phyloP scores from a whole-genome alignment of 2,329 filamentous ascomycete species.

The Massarina eburnea region DNA sequence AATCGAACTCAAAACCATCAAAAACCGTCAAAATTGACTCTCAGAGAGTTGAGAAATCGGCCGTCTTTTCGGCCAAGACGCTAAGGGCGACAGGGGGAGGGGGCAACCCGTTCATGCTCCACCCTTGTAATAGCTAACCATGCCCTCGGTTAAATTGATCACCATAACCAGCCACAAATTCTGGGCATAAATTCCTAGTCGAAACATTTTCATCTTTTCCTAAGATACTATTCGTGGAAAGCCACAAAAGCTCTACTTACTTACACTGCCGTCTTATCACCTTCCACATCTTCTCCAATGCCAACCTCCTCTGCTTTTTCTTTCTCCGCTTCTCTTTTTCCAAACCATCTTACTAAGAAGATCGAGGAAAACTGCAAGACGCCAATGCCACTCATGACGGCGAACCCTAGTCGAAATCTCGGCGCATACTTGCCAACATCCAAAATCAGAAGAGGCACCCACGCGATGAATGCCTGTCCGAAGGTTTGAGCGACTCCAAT shows the following conservation, averaged over 20 bases:
- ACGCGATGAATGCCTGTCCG: constrained; percentile 49
- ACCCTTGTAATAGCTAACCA: not conserved
- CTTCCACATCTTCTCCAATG: not conserved
- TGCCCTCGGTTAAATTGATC: not conserved
- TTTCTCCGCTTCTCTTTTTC: constrained; percentile 5
- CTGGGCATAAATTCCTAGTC: not conserved
- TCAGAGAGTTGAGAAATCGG: too few species aligned
- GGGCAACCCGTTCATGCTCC: too few species aligned
- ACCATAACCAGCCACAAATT: not conserved
- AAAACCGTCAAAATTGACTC: too few species aligned
- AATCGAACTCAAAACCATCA: too few species aligned
- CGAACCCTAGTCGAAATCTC: constrained; percentile 10
- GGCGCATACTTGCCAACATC: constrained; percentile 16
- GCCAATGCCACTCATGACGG: constrained; percentile 11
- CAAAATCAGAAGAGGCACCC: constrained; percentile 37
- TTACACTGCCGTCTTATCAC: not conserved
- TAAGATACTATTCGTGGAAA: too few species aligned
- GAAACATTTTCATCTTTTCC: too few species aligned
- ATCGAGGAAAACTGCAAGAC: constrained; percentile 11
- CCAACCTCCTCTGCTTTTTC: not conserved
- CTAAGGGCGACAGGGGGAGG: too few species aligned
- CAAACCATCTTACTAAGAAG: constrained; percentile 9
- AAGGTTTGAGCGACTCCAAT: constrained; percentile 49
- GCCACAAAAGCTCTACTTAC: not conserved
- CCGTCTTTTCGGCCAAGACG: too few species aligned